Base-by-base conservation (phyloP, 495 filamentous ascomycete genomes). In the Cercophora scortea region DNA sequence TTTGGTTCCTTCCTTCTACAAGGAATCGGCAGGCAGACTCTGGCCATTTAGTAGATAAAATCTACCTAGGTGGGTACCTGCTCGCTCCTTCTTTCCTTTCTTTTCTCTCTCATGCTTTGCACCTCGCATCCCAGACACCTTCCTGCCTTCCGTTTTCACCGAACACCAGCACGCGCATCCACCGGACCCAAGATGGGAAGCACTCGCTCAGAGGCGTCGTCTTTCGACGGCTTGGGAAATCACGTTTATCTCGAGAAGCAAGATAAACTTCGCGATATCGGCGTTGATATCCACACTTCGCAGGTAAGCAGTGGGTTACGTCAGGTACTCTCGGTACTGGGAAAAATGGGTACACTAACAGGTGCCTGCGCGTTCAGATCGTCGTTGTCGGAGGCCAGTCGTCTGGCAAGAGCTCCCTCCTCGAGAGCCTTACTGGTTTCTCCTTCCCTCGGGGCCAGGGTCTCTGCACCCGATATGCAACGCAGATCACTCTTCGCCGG, bases 401-500 rank as follows among this genome's bases (percentile, higher is more conserved):
- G 0, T 73, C 71, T 6, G 78, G 80, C 12, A 83, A 83, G 54
- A 71, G 63, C 35, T 81, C 75, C 0, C 60, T 78, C 6, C 65
- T 81, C 1, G 74, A 81, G 65, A 70, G 71, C 38, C 45, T 82
- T 32, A 80, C 76, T 2, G 71, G 69, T 4, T 65, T 82, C 45
- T 67, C 73, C 1, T 78, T 82, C 47, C 77, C 79, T n/a, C 65
- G 70, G 33, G 71, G 64, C 32, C 65, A 65, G 10, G 72, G 72
- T n/a, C 71, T 82, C 13, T 81, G 78, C 57, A 85, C 82, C 0
- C 68, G 80, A 0, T 80, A 77, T 52, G 78, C 77, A 3, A 84
- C 80, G 0, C 74, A 84, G 58, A 84, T 84, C 49, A 75, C 71
- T 1, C 77, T 71, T 49, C 77, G 75, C 32, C 75, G 77, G 8